phyloP scores from a whole-genome alignment of 2,329 filamentous ascomycete species.

The Aureobasidium sp. region DNA sequence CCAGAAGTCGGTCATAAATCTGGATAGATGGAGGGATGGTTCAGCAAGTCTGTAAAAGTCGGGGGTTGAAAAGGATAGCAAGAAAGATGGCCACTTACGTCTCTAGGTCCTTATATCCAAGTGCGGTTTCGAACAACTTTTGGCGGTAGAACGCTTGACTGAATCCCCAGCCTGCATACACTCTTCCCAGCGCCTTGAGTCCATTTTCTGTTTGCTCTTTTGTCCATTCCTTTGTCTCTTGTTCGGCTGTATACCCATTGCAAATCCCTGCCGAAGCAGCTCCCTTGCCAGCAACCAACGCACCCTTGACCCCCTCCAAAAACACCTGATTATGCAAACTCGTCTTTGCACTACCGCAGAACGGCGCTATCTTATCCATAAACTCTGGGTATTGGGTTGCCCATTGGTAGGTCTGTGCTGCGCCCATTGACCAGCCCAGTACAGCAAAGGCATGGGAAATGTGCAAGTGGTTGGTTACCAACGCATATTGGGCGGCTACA shows the following conservation, averaged over 20 bases:
- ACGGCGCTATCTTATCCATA: slow-evolving; percentile 40
- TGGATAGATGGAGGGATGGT: slow-evolving; percentile 32
- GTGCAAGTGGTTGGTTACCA: slow-evolving; percentile 55
- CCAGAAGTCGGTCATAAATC: slow-evolving; percentile 67
- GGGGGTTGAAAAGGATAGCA: neutral
- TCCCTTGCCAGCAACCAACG: slow-evolving; percentile 50
- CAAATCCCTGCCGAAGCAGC: slow-evolving; percentile 44
- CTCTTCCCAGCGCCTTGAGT: slow-evolving; percentile 59
- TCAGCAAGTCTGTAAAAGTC: no score
- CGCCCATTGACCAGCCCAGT: slow-evolving; percentile 65
- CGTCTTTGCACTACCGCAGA: slow-evolving; percentile 58
- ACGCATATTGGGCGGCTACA: slow-evolving; percentile 55
- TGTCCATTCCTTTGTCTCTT: slow-evolving; percentile 37
- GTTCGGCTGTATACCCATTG: slow-evolving; percentile 37
- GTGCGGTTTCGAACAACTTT: slow-evolving; percentile 53
- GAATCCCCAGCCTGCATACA: slow-evolving; percentile 76
- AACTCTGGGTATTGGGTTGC: slow-evolving; percentile 1
- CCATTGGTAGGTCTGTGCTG: slow-evolving; percentile 46
- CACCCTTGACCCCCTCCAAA: slow-evolving; percentile 54
- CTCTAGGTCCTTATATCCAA: slow-evolving; percentile 61
- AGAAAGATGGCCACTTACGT: neutral
- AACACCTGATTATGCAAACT: slow-evolving; percentile 61
- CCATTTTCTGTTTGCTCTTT: slow-evolving; percentile 46
- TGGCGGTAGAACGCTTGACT: slow-evolving; percentile 71
- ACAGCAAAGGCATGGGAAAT: slow-evolving; percentile 54